Evolutionary conservation across 257 asterid genomes (phyloP).

Genomic region (Solanum medicagineum): DNA sequence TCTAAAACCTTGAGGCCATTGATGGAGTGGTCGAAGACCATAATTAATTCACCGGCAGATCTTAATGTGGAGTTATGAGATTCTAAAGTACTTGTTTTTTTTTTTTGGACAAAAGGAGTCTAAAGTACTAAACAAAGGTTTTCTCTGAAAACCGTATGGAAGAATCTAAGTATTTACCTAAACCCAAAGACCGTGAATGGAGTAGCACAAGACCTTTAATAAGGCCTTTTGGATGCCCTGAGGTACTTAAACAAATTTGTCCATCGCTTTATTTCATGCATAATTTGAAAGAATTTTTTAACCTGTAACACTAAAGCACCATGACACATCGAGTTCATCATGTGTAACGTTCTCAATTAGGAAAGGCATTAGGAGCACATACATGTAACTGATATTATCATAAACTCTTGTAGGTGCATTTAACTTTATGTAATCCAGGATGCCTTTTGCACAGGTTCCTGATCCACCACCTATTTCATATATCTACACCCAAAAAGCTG

Average conservation of each 20-base stretch:
- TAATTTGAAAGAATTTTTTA: neutral
- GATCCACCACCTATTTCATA: conserved; percentile 99
- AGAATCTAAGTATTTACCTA: neutral
- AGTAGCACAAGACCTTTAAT: neutral
- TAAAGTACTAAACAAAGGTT: neutral
- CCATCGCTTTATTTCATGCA: neutral
- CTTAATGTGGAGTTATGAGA: neutral
- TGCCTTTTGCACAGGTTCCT: conserved; percentile 96
- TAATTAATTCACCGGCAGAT: neutral
- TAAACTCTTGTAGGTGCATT: conserved; percentile 95
- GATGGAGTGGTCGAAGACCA: neutral
- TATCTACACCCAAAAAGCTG: conserved; percentile 44
- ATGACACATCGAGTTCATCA: neutral
- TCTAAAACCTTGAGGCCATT: neutral
- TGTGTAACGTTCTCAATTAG: neutral
- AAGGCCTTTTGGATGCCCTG: neutral
- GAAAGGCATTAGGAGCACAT: conserved; percentile 11
- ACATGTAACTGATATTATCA: conserved; percentile 73
- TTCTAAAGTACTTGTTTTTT: neutral
- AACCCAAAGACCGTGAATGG: neutral
- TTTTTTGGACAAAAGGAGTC: too few species aligned
- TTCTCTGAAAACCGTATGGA: neutral
- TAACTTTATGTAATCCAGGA: conserved; percentile 86
- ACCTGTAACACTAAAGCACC: neutral
- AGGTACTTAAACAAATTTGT: neutral